Evolutionary conservation across 352 stramenopile species (phyloP).

Genomic region (Phytophthora vignae): DNA sequence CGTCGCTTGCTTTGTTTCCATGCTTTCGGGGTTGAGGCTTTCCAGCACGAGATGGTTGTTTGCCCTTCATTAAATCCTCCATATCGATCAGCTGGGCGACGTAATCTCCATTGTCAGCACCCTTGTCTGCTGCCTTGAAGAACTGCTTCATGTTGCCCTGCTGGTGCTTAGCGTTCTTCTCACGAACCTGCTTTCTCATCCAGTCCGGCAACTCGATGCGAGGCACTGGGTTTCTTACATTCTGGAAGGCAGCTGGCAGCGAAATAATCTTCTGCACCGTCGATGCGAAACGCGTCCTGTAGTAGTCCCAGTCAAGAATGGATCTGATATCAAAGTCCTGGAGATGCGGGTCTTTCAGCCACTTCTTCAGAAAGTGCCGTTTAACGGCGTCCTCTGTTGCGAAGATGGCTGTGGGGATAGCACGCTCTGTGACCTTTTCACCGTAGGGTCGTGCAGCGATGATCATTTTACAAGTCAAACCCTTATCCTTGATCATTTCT

Average conservation of each 20-base stretch:
- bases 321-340: slow-evolving; percentile 94
- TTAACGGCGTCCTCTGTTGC: slow-evolving; percentile 95
- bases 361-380: slow-evolving; percentile 98
- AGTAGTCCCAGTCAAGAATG: slow-evolving; percentile 99
- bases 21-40: slow-evolving; percentile 25
- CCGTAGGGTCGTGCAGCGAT: slow-evolving; percentile 93
- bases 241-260: slow-evolving; percentile 98
- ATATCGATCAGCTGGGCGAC: slow-evolving; percentile 76
- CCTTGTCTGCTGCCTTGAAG: slow-evolving; percentile 63
- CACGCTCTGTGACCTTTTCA: slow-evolving; percentile 97
- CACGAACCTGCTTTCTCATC: slow-evolving; percentile 94
- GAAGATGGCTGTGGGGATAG: slow-evolving; percentile 99
- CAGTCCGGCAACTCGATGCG: slow-evolving; percentile 97
- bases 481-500: slow-evolving; percentile 99
- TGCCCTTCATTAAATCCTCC: slow-evolving; percentile 62
- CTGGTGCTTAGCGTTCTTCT: slow-evolving; percentile 85
- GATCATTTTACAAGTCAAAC: slow-evolving; percentile 98
- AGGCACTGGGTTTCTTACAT: slow-evolving; percentile 96
- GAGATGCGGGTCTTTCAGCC: slow-evolving; percentile 93
- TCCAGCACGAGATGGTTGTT: slow-evolving; percentile 14
- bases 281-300: slow-evolving; percentile 83
- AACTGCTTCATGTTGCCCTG: slow-evolving; percentile 92
- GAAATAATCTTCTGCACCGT: slow-evolving; percentile 99
- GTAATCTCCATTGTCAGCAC: slow-evolving; percentile 46
- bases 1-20: slow-evolving; percentile 21